Conservation (phyloP, 2,329 filamentous ascomycete genomes). For the Zasmidium citrigriseum region DNA sequence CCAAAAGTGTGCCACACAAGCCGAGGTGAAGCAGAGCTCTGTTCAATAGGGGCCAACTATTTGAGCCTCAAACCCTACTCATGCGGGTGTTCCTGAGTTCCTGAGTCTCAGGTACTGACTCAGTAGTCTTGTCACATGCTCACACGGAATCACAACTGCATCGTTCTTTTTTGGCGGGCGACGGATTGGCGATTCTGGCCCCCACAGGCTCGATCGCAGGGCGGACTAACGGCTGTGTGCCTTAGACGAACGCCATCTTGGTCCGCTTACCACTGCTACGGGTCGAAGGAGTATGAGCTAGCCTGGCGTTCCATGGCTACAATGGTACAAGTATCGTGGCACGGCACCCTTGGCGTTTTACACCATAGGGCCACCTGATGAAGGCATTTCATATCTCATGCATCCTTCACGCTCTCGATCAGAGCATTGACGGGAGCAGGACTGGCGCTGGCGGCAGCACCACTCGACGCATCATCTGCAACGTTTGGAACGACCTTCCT, state of each 20-base stretch:
- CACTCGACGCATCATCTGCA: background rate
- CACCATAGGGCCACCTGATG: background rate
- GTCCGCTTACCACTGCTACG: background rate
- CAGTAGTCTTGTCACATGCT: background rate
- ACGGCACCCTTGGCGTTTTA: background rate
- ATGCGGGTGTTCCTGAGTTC: too few species aligned
- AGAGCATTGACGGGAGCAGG: slow-evolving; percentile 4
- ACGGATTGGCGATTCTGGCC: background rate
- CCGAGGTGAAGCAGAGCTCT: background rate
- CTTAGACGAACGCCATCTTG: background rate
- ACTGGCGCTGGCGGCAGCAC: background rate
- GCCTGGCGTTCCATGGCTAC: background rate
- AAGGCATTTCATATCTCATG: background rate
- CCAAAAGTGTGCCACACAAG: background rate
- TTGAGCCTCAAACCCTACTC: too few species aligned
- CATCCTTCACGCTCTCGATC: background rate
- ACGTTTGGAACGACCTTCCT: slow-evolving; percentile 61
- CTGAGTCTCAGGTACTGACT: too few species aligned
- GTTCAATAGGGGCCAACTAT: background rate
- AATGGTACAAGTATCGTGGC: background rate
- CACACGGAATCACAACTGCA: background rate
- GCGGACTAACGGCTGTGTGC: background rate
- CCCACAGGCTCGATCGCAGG: background rate
- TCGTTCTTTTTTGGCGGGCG: background rate
- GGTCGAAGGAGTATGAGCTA: background rate